phyloP scores from a whole-genome alignment of 192 early-diverging fungal genomes.

The Paraglomus brasilianum region DNA sequence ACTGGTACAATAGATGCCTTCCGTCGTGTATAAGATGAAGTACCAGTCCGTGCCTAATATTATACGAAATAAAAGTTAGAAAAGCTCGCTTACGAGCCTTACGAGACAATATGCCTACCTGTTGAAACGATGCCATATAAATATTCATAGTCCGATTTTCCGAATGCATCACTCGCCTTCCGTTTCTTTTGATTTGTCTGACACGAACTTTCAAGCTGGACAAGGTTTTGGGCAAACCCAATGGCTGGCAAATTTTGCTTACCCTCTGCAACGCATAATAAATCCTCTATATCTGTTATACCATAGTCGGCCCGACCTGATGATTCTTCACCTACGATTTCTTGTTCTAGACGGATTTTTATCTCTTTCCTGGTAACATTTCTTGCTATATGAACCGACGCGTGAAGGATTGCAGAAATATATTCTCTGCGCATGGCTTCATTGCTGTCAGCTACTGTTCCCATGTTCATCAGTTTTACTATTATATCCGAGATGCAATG shows the following conservation, averaged over 20 bases:
- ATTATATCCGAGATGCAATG: background rate
- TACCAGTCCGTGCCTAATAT: slow-evolving; percentile 12
- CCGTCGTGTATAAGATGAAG: slow-evolving; percentile 18
- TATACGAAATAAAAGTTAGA: too few species aligned
- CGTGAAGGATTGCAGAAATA: background rate
- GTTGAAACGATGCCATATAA: slow-evolving; percentile 10
- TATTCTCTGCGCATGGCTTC: slow-evolving; percentile 1
- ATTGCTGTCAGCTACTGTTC: slow-evolving; percentile 3
- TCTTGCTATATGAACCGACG: background rate
- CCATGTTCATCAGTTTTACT: background rate
- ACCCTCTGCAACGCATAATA: background rate
- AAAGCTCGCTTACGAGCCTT: too few species aligned
- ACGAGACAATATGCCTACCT: too few species aligned
- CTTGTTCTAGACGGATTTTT: background rate
- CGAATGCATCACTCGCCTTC: background rate
- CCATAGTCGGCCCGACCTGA: slow-evolving; percentile 6
- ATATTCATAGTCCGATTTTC: slow-evolving; percentile 2
- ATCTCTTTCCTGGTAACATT: too few species aligned
- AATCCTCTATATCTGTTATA: background rate
- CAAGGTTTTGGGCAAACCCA: background rate
- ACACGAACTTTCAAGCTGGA: background rate
- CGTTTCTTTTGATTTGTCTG: background rate
- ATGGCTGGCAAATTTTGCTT: background rate
- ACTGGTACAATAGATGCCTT: background rate
- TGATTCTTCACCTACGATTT: slow-evolving; percentile 7